Percentiles rank a stretch among this genome's conserved stretches.
Evolutionary conservation across 345 rosid species (phyloP).

Genomic region (Eucalyptus cloeziana): DNA sequence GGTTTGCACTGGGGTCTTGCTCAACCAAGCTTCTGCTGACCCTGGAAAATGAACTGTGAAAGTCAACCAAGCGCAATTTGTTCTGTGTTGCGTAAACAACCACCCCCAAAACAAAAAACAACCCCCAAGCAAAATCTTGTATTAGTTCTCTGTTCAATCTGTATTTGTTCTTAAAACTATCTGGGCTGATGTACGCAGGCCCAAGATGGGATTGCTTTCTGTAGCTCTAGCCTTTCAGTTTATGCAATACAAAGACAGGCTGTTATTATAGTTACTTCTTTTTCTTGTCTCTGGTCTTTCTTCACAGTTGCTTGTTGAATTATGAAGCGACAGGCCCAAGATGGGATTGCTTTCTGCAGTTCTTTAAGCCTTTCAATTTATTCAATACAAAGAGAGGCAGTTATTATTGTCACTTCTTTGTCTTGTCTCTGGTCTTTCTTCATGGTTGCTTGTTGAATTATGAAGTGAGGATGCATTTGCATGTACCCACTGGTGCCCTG

Average conservation of each 20-base stretch:
- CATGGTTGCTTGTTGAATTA: neutral
- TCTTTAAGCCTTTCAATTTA: neutral
- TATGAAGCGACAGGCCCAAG: neutral
- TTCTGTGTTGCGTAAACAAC: neutral
- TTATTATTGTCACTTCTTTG: neutral
- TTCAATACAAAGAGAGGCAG: neutral
- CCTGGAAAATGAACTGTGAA: neutral
- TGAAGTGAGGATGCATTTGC: neutral
- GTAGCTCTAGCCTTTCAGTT: neutral
- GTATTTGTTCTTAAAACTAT: neutral
- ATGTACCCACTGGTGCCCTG: neutral
- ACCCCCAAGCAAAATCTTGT: neutral
- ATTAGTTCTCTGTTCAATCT: neutral
- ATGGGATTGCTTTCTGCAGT: neutral
- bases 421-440: neutral
- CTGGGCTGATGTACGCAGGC: neutral
- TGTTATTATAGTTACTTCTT: neutral
- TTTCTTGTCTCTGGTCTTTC: neutral
- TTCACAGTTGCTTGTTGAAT: neutral
- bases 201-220: neutral
- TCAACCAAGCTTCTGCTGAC: neutral
- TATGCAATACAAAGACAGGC: neutral
- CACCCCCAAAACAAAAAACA: too few relatives aligned
- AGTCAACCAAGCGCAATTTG: neutral
- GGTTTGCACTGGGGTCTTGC: neutral